phyloP scores from a whole-genome alignment of 1,284 basidiomycete species.

The Erythrobasidium hasegawianum region DNA sequence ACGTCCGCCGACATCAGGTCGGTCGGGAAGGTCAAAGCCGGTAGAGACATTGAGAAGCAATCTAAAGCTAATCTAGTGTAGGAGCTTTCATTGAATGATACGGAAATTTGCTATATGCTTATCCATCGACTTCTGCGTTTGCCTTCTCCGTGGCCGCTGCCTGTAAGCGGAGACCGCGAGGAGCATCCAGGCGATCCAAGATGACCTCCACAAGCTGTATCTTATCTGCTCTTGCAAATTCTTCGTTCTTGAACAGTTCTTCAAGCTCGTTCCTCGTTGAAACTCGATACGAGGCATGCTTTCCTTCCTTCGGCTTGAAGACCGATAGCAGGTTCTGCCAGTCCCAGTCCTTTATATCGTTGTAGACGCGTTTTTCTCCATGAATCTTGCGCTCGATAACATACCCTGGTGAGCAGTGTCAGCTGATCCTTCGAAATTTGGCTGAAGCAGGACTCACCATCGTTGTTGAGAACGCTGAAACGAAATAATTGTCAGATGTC shows the following conservation, averaged over 20 bases:
- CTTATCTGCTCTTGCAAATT: constrained; percentile 60
- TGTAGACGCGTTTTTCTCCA: constrained; percentile 55
- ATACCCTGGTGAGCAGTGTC: constrained; percentile 58
- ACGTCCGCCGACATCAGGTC: too few species aligned
- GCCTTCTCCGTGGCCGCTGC: constrained; percentile 32
- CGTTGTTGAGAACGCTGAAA: constrained; percentile 72
- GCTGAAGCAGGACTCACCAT: too few species aligned
- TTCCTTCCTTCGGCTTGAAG: constrained; percentile 55
- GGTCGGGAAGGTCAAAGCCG: too few species aligned
- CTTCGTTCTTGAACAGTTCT: constrained; percentile 58
- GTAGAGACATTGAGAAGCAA: too few species aligned
- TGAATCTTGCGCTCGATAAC: constrained; percentile 79
- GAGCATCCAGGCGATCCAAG: constrained; percentile 25
- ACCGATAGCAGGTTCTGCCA: constrained; percentile 42
- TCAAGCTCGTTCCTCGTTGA: constrained; percentile 62
- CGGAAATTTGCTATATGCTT: neutral
- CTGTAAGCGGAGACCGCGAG: constrained; percentile 28
- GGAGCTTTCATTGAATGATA: too few species aligned
- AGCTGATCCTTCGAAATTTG: too few species aligned
- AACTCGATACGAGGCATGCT: constrained; percentile 59
- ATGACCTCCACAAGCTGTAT: constrained; percentile 50
- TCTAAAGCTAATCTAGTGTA: too few species aligned
- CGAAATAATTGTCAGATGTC: neutral
- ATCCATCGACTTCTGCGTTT: constrained; percentile 18
- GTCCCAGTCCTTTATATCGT: constrained; percentile 51